These are phyloP conservation scores for Solioccasus polychromus DNA, from an alignment of 768 basidiomycete genomes.

Conservation along the genomic window DNA sequence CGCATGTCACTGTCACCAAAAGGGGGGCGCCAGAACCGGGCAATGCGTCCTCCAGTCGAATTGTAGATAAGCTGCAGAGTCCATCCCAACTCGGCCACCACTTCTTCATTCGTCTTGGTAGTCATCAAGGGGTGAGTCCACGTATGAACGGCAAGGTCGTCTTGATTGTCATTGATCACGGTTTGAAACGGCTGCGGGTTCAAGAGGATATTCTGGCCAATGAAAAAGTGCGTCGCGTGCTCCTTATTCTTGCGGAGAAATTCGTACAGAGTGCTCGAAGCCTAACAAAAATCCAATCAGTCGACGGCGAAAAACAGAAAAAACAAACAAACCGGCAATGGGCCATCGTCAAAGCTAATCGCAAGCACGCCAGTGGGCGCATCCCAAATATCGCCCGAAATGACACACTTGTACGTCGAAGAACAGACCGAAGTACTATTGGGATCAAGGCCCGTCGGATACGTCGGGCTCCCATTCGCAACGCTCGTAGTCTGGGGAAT, in stretches of 20 bases:
- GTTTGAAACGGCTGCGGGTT: slow-evolving; percentile 53
- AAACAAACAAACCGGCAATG: slow-evolving; percentile 41
- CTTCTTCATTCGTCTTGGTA: slow-evolving; percentile 60
- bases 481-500: slow-evolving; percentile 49
- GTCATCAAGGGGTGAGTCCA: slow-evolving; percentile 85
- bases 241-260: slow-evolving; percentile 67
- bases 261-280: slow-evolving; percentile 49
- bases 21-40: slow-evolving; percentile 84
- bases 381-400: slow-evolving; percentile 67
- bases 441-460: slow-evolving; percentile 40
- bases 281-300: slow-evolving; percentile 25
- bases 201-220: slow-evolving; percentile 70
- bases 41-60: slow-evolving; percentile 73
- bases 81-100: slow-evolving; percentile 77
- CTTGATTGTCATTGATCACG: slow-evolving; percentile 41
- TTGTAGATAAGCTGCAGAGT: slow-evolving; percentile 76
- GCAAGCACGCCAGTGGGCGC: slow-evolving; percentile 69
- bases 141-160: slow-evolving; percentile 45
- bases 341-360: slow-evolving; percentile 81
- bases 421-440: slow-evolving; percentile 64
- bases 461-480: slow-evolving; percentile 29
- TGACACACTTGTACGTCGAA: slow-evolving; percentile 65
- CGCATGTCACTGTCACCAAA: slow-evolving; percentile 84
- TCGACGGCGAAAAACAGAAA: not conserved
- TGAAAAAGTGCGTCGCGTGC: slow-evolving; percentile 86